Base-by-base conservation (phyloP, 805 yeast species). In the Jamesozyma piceae region DNA sequence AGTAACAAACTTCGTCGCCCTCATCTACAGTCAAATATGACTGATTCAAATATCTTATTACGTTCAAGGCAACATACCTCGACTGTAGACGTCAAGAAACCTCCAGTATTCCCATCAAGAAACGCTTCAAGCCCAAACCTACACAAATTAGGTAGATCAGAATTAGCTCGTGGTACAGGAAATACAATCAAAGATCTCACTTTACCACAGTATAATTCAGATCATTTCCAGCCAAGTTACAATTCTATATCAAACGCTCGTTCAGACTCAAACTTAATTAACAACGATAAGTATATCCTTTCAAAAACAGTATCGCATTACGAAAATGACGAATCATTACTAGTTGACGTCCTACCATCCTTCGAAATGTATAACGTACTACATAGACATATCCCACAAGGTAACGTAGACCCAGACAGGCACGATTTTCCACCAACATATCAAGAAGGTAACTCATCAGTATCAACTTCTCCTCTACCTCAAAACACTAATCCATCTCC, bases 361-460 rank as follows among this genome's bases (percentile, higher is more conserved):
- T 80, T 79, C 52, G 82, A 79, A 47, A 75, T 80, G 79, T 78
- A 77, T 52, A 78, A 75, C 50, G 71, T 65, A 1, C 39, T 67
- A 35, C 68, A 66, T 39, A 53, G 62, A 38, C 73, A 51, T 60
- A 71, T 52, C 49, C 72, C 62, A 47, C 68, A 53, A 42, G 77
- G 56, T 54, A 71, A 54, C 30, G 53, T 54, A 1, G 52, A 57
- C 34, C 59, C 62, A 3, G 61, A 54, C 39, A 44, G 46, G 29
- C 57, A 51, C 24, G 65, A 58, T 30, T 51, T 52, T 20, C 70
- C 70, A 2, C 70, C 70, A 11, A 54, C 49, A 14, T 66, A 66
- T 43, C 57, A 53, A 27, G 57, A 57, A 35, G 57, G 39, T 33
- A 33, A 43, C 35, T 33, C 33, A 21, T 21, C 40, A 26, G 27